Percentiles rank a stretch among this genome's conserved stretches.
Conservation (phyloP, 371 early-diverging fungal genomes). For the Circinella minor region DNA sequence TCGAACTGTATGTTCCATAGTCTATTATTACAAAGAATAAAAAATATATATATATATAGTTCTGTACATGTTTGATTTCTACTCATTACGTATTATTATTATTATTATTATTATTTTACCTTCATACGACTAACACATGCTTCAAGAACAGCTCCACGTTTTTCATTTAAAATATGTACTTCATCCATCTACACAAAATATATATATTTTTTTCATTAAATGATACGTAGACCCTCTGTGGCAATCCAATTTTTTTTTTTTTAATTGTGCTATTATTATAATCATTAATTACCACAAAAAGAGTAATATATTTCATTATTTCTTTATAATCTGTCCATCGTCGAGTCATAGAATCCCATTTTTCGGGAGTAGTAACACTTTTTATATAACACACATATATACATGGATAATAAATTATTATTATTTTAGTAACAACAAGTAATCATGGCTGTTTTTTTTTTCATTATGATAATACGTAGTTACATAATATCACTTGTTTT, state of each 20-base stretch:
- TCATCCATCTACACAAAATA: slow-evolving; percentile 49
- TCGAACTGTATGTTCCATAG: slow-evolving; percentile 30
- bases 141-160: slow-evolving; percentile 57
- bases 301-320: slow-evolving; percentile 37
- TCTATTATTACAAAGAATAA: slow-evolving; percentile 23
- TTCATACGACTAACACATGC: slow-evolving; percentile 59
- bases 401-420: too few relatives aligned
- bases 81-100: background rate
- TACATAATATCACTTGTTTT: slow-evolving; percentile 41
- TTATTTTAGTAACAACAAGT: too few relatives aligned
- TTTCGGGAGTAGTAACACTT: slow-evolving; percentile 80
- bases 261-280: background rate
- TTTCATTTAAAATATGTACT: slow-evolving; percentile 57
- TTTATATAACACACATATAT: background rate
- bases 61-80: too few relatives aligned
- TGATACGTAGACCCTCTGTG: too few relatives aligned
- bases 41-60: too few relatives aligned
- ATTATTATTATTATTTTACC: slow-evolving; percentile 22
- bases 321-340: slow-evolving; percentile 53
- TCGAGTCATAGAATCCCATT: slow-evolving; percentile 80
- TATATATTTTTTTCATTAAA: too few relatives aligned
- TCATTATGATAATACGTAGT: background rate
- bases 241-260: too few relatives aligned
- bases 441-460: too few relatives aligned
- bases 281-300: slow-evolving; percentile 42